phyloP scores from a whole-genome alignment of 1,139 yeast species.

The Kodamaea sp. region DNA sequence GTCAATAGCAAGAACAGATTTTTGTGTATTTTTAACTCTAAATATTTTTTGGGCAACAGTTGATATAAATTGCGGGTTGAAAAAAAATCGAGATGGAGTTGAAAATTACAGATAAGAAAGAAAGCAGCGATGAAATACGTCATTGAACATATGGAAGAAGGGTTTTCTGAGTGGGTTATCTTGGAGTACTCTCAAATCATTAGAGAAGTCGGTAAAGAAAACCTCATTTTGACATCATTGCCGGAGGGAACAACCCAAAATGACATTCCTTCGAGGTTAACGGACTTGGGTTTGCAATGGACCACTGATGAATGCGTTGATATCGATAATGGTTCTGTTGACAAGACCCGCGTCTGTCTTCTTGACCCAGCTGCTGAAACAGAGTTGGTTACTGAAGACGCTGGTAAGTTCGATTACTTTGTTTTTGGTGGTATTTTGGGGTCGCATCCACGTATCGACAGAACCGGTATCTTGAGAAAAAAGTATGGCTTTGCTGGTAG shows the following conservation, averaged over 20 bases:
- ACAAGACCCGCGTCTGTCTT: conserved; percentile 62
- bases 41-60: too few species aligned
- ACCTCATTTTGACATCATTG: conserved; percentile 73
- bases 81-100: too few species aligned
- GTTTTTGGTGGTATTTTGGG: conserved; percentile 97
- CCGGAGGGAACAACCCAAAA: conserved; percentile 57
- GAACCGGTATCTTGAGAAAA: conserved; percentile 80
- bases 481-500: conserved; percentile 83
- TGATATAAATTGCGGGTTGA: too few species aligned
- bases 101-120: too few species aligned
- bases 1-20: neutral
- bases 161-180: conserved; percentile 93
- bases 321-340: conserved; percentile 40
- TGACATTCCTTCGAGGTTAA: conserved; percentile 63
- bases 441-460: conserved; percentile 93
- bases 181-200: conserved; percentile 83
- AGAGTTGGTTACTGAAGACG: conserved; percentile 72
- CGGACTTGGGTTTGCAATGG: conserved; percentile 71
- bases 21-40: neutral
- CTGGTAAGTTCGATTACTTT: conserved; percentile 68
- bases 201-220: conserved; percentile 73
- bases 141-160: conserved; percentile 96
- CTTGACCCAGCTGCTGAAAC: conserved; percentile 82
- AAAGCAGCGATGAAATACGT: conserved; percentile 66
- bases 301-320: conserved; percentile 69